A percentile compares a stretch with the other conserved stretches of the same genome.
Conservation (phyloP, 2,329 filamentous ascomycete species). For the Hymenoscyphus repandus region DNA sequence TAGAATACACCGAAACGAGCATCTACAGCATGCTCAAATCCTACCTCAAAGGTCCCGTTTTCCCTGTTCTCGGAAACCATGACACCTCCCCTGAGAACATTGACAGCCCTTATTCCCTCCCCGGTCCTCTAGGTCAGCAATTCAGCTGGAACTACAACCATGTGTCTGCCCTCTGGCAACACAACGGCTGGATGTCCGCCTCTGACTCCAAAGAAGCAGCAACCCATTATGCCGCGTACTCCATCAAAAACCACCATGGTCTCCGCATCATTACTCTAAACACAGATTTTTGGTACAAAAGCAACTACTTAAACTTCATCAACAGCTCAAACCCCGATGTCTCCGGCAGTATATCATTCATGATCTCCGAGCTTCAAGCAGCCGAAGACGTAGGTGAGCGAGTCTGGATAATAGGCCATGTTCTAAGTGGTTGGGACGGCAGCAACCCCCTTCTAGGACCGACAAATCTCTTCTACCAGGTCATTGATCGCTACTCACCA, state of each 20-base stretch:
- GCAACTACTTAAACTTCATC: slow-evolving; percentile 45
- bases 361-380: slow-evolving; percentile 46
- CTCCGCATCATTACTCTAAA: slow-evolving; percentile 48
- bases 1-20: slow-evolving; percentile 47
- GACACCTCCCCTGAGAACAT: slow-evolving; percentile 50
- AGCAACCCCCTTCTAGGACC: slow-evolving; percentile 48
- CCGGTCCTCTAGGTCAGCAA: slow-evolving; percentile 47
- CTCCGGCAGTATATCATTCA: slow-evolving; percentile 42
- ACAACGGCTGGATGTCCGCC: slow-evolving; percentile 49
- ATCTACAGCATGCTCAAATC: slow-evolving; percentile 50
- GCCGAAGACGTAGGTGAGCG: slow-evolving; percentile 47
- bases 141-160: slow-evolving; percentile 55
- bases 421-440: slow-evolving; percentile 52
- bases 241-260: slow-evolving; percentile 47
- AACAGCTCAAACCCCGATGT: slow-evolving; percentile 47
- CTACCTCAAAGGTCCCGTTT: slow-evolving; percentile 52
- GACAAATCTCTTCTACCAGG: slow-evolving; percentile 48
- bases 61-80: slow-evolving; percentile 52
- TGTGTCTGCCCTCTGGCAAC: slow-evolving; percentile 48
- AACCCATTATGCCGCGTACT: slow-evolving; percentile 51
- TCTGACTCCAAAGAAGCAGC: slow-evolving; percentile 41
- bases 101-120: slow-evolving; percentile 47
- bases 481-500: slow-evolving; percentile 48
- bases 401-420: slow-evolving; percentile 50
- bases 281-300: slow-evolving; percentile 43